Conservation (phyloP, 257 asterid genomes). For the Gentiana dahurica region DNA sequence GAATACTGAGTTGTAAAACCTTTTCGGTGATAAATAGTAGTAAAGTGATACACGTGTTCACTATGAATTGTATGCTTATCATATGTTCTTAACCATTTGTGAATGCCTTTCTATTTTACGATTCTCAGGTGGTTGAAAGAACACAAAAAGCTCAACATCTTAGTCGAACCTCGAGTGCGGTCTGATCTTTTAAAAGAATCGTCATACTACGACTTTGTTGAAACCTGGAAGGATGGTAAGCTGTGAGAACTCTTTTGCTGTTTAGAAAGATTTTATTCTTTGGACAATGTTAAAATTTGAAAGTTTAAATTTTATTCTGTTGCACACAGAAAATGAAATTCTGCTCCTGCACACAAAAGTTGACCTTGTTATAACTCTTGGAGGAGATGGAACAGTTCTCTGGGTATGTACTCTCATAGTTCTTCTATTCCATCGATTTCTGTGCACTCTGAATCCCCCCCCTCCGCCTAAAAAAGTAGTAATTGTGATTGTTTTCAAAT, state of each 20-base stretch:
- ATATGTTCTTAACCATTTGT: not conserved
- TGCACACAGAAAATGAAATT: slow-evolving; percentile 63
- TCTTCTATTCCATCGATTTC: not conserved
- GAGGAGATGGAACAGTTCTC: slow-evolving; percentile 99
- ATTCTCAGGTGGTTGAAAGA: slow-evolving; percentile 75
- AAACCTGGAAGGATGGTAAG: slow-evolving; percentile 78
- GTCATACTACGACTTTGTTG: slow-evolving; percentile 52
- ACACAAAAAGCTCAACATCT: slow-evolving; percentile 49
- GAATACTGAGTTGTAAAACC: no score
- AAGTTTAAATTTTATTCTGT: not conserved
- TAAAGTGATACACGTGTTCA: no score
- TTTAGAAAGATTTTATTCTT: not conserved
- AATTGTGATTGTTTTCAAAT: not conserved
- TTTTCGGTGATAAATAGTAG: no score
- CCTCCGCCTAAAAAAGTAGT: no score
- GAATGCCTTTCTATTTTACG: slow-evolving; percentile 3
- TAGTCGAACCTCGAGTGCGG: slow-evolving; percentile 80
- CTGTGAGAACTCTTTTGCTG: not conserved
- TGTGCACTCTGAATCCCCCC: no score
- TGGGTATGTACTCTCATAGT: slow-evolving; percentile 53
- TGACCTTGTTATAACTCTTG: slow-evolving; percentile 86
- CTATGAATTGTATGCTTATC: not conserved
- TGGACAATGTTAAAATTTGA: no score
- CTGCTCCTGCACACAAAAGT: slow-evolving; percentile 73
- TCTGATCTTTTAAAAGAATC: slow-evolving; percentile 71